A percentile compares a stretch with the other conserved stretches of the same genome.
These are phyloP conservation scores for Atalantia buxifolia DNA, from an alignment of 345 rosid genomes.

Conservation along the genomic window DNA sequence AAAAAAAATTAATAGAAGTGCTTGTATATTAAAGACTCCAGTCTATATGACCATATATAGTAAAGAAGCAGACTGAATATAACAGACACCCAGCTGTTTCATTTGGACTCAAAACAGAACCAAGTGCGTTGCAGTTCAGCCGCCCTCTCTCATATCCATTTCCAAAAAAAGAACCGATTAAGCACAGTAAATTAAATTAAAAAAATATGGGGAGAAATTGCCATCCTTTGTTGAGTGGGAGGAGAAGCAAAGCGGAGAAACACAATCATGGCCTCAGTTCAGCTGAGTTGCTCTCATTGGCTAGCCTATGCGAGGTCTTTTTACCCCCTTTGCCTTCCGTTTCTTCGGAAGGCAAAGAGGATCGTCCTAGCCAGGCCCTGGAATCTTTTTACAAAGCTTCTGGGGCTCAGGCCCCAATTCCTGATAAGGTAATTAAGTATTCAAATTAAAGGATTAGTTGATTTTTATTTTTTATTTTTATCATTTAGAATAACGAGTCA, in stretches of 20 bases:
- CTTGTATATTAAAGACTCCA: neutral
- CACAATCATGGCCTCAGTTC: conserved; percentile 40
- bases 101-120: no score
- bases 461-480: neutral
- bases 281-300: conserved; percentile 48
- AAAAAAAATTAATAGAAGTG: no score
- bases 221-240: conserved; percentile 39
- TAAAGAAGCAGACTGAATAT: no score
- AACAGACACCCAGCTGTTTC: no score
- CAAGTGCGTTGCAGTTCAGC: no score
- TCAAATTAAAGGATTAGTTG: neutral
- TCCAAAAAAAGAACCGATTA: no score
- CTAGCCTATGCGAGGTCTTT: conserved; percentile 49
- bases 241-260: conserved; percentile 7
- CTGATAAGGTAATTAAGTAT: conserved; percentile 40
- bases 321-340: conserved; percentile 43
- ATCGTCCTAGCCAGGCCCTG: conserved; percentile 18
- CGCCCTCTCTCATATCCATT: no score
- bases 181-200: no score
- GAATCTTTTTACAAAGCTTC: conserved; percentile 47
- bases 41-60: no score
- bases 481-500: neutral
- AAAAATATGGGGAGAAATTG: conserved; percentile 17
- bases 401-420: conserved; percentile 33
- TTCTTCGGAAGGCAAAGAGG: conserved; percentile 10